phyloP scores from a whole-genome alignment of 2,329 filamentous ascomycete genomes.

The Aspergillus neotritici region DNA sequence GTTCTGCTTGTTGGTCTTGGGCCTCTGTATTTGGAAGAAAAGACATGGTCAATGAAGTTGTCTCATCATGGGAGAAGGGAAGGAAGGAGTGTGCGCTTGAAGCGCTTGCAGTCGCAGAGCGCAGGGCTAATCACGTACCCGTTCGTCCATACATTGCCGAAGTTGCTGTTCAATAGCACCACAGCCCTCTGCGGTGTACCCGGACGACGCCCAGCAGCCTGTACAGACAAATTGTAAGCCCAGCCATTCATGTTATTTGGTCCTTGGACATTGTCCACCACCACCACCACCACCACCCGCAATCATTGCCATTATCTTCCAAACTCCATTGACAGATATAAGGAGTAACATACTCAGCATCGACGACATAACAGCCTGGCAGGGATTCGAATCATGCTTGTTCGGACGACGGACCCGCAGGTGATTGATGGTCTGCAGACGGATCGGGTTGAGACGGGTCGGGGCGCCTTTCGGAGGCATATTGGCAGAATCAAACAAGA shows the following conservation, averaged over 20 bases:
- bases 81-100: neutral
- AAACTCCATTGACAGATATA: neutral
- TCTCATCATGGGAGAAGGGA: neutral
- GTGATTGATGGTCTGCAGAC: constrained; percentile 45
- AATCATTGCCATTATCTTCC: too few species aligned
- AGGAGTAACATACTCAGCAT: constrained; percentile 54
- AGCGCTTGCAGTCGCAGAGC: neutral
- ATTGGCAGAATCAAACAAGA: constrained; percentile 9
- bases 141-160: constrained; percentile 71
- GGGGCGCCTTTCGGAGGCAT: constrained; percentile 42
- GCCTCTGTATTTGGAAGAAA: constrained; percentile 43
- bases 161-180: constrained; percentile 56
- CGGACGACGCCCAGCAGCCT: constrained; percentile 47
- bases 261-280: neutral
- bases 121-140: constrained; percentile 47
- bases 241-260: neutral
- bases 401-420: constrained; percentile 62
- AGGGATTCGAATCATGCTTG: constrained; percentile 57
- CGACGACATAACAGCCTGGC: constrained; percentile 60
- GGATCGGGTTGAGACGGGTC: constrained; percentile 42
- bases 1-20: constrained; percentile 58
- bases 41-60: constrained; percentile 4
- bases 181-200: constrained; percentile 51
- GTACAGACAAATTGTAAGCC: constrained; percentile 11
- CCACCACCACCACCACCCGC: too few species aligned